A percentile compares a stretch with the other conserved stretches of the same genome.
phyloP scores from a whole-genome alignment of 805 yeast genomes.

The Ogataea naganishii region DNA sequence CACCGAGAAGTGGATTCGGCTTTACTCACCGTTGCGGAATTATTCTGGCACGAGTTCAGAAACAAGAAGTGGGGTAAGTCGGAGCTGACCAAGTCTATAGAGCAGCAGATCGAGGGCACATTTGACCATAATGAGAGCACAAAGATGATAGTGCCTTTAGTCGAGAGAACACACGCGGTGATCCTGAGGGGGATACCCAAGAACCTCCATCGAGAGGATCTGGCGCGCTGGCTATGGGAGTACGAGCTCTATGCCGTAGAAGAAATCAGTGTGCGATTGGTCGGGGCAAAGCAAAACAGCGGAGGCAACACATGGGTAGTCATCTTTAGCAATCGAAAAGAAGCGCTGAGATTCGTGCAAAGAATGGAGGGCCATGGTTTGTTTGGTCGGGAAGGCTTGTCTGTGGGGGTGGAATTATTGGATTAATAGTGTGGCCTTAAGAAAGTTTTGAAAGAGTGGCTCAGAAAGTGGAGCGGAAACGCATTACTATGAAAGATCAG shows the following conservation, averaged over 20 bases:
- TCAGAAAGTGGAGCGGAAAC: too few species aligned
- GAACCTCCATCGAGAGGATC: slow-evolving; percentile 27
- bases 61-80: neutral
- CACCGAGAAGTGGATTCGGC: slow-evolving; percentile 1
- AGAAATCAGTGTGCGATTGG: slow-evolving; percentile 9
- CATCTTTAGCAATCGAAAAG: slow-evolving; percentile 33
- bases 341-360: slow-evolving; percentile 43
- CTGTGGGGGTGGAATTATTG: slow-evolving; percentile 25
- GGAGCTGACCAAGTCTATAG: neutral
- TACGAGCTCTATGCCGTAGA: slow-evolving; percentile 30
- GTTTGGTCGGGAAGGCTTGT: slow-evolving; percentile 18
- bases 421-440: slow-evolving; percentile 5
- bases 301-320: slow-evolving; percentile 25
- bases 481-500: too few species aligned
- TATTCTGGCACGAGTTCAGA: neutral
- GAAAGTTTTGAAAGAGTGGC: neutral
- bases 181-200: slow-evolving; percentile 39
- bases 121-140: slow-evolving; percentile 4
- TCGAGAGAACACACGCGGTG: slow-evolving; percentile 24
- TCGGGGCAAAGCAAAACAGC: slow-evolving; percentile 5
- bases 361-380: slow-evolving; percentile 39
- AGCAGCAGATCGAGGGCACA: slow-evolving; percentile 3
- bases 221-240: slow-evolving; percentile 36
- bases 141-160: slow-evolving; percentile 2
- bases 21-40: slow-evolving; percentile 3